Conservation (phyloP, 2,329 filamentous ascomycete genomes). For the Penicillium sp. region DNA sequence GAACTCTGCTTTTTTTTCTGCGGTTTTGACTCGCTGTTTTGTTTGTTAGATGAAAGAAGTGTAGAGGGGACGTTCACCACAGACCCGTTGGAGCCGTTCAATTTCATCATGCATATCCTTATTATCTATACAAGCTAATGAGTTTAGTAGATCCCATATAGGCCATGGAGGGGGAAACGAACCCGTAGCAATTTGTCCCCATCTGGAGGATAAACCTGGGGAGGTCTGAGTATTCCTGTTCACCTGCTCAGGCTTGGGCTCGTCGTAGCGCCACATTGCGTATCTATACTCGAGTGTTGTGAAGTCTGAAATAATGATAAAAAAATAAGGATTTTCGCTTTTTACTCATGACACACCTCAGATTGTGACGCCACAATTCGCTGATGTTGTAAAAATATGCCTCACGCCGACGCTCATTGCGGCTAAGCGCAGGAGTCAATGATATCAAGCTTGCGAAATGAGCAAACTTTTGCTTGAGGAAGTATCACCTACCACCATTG, state of each 20-base stretch:
- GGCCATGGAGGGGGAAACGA: neutral
- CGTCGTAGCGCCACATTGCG: neutral
- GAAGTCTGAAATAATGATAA: neutral
- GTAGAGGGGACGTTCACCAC: neutral
- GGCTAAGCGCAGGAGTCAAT: neutral
- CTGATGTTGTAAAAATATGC: neutral
- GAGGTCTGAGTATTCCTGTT: neutral
- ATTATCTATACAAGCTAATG: neutral
- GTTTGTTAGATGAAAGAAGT: neutral
- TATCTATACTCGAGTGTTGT: neutral
- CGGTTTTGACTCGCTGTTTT: neutral
- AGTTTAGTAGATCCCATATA: neutral
- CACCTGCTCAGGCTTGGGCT: neutral
- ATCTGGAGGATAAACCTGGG: neutral
- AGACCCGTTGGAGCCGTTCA: neutral
- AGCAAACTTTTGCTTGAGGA: neutral
- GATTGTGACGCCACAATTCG: neutral
- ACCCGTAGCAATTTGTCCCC: neutral
- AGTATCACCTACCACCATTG: no score
- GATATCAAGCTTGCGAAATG: slow-evolving; percentile 1
- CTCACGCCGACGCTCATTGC: neutral
- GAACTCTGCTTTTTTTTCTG: neutral
- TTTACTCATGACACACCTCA: neutral
- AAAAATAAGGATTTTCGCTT: neutral
- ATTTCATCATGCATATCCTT: neutral